Evolutionary conservation across 306 rosid genomes (phyloP), one percentile per base, ranked within the genome.

Genomic region (Vachellia collinsii): DNA sequence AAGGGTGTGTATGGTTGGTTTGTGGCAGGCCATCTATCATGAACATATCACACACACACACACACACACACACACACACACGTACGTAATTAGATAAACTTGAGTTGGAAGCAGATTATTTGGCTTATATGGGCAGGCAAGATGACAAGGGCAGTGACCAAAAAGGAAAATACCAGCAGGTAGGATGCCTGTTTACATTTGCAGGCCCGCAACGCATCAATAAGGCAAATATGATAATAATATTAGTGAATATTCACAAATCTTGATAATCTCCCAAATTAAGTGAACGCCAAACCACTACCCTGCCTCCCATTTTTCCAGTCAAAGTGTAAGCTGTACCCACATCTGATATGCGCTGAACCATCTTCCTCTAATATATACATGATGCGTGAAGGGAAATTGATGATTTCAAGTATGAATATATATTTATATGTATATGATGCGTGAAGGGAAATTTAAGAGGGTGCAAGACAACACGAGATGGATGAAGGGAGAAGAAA

Each of bases 111-210:
- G 34, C 78, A 20, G 48, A 7, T 54, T 3, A 4, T 13, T 42
- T 75, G 22, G 56, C 5, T 42, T 59, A 22, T 65, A 25, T 37
- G 38, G 7, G 3, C 11, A 72, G 36, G 65, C 43, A 72, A 41
- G 25, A 39, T 34, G 83, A 72, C 73, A 70, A 62, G 20, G 36
- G 56, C 42, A 54, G 34, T 7, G 53, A 44, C 23, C 54, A 76
- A 75, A 43, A 59, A 1, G 25, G 59, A 62, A 76, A 76, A 67
- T 48, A 63, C 62, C 50, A 47, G 38, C 63, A 19, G 11, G 37
- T 46, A 43, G 43, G 47, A 17, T 54, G 61, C 25, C 8, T 0
- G 25, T 8, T 54, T 48, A 14, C 19, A 50, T 12, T 22, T 25
- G 67, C 67, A 4, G 25, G 67, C 36, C 37, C 13, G 51, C 54